A percentile compares a stretch with the other conserved stretches of the same genome.
Conservation (phyloP, 1,284 basidiomycete genomes). For the Irpex sp. region DNA sequence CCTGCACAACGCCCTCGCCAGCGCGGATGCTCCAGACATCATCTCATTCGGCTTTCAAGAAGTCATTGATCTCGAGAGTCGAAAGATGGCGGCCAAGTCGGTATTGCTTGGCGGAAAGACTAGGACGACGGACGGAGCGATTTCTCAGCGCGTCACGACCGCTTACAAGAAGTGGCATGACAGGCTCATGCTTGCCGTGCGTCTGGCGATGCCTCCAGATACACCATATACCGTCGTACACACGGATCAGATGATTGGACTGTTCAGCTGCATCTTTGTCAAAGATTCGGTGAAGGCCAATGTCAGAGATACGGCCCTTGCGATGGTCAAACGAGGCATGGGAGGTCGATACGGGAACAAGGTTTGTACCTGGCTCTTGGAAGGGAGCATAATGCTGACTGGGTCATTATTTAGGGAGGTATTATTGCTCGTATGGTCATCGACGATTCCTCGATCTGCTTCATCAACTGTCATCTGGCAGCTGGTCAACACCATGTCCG, state of each 20-base stretch:
- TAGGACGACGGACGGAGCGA: slow-evolving; percentile 57
- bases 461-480: slow-evolving; percentile 95
- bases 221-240: slow-evolving; percentile 76
- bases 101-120: slow-evolving; percentile 76
- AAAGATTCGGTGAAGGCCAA: slow-evolving; percentile 56
- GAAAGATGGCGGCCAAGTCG: slow-evolving; percentile 89
- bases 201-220: slow-evolving; percentile 63
- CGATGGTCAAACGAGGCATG: slow-evolving; percentile 88
- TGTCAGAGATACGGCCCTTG: slow-evolving; percentile 72
- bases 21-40: slow-evolving; percentile 79
- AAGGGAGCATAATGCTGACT: neutral
- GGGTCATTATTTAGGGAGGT: slow-evolving; percentile 60
- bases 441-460: slow-evolving; percentile 89
- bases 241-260: slow-evolving; percentile 87
- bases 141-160: slow-evolving; percentile 78
- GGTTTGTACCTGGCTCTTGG: slow-evolving; percentile 38
- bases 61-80: slow-evolving; percentile 89
- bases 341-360: slow-evolving; percentile 95
- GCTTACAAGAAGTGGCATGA: slow-evolving; percentile 90
- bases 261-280: slow-evolving; percentile 88
- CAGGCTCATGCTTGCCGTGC: slow-evolving; percentile 69
- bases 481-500: slow-evolving; percentile 86
- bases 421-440: slow-evolving; percentile 89
- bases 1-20: slow-evolving; percentile 66
- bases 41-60: slow-evolving; percentile 96